phyloP scores from a whole-genome alignment of 1,139 yeast species.

The Yueomyces sp. region DNA sequence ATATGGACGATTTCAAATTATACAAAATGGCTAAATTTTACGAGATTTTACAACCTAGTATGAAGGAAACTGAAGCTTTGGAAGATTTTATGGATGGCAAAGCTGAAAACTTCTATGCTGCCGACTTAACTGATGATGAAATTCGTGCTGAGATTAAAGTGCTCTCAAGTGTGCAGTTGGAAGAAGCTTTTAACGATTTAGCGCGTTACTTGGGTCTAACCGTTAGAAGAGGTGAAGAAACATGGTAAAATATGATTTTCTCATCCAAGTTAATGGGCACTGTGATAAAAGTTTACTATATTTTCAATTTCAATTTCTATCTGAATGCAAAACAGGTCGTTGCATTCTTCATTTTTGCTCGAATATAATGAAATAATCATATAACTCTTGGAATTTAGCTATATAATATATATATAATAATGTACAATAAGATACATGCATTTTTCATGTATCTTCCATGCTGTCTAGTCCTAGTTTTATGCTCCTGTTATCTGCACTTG shows the following conservation, averaged over 20 bases:
- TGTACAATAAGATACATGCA: background rate
- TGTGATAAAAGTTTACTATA: too few species aligned
- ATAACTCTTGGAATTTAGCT: too few species aligned
- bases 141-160: slow-evolving; percentile 23
- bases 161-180: slow-evolving; percentile 33
- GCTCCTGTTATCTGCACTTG: too few species aligned
- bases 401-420: too few species aligned
- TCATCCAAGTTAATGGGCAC: too few species aligned
- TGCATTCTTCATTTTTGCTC: too few species aligned
- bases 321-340: too few species aligned
- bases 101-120: slow-evolving; percentile 23
- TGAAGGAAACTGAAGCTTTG: slow-evolving; percentile 35
- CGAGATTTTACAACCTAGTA: slow-evolving; percentile 46
- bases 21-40: slow-evolving; percentile 54
- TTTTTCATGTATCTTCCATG: too few species aligned
- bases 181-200: slow-evolving; percentile 46
- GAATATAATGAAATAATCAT: background rate
- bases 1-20: slow-evolving; percentile 32
- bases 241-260: slow-evolving; percentile 29
- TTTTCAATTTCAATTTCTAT: too few species aligned
- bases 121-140: slow-evolving; percentile 17
- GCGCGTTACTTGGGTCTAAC: slow-evolving; percentile 59
- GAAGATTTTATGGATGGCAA: slow-evolving; percentile 37
- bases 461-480: too few species aligned
- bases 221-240: slow-evolving; percentile 37